phyloP scores from a whole-genome alignment of 2,329 filamentous ascomycete genomes.

The Graphiopsis chlorocephala region DNA sequence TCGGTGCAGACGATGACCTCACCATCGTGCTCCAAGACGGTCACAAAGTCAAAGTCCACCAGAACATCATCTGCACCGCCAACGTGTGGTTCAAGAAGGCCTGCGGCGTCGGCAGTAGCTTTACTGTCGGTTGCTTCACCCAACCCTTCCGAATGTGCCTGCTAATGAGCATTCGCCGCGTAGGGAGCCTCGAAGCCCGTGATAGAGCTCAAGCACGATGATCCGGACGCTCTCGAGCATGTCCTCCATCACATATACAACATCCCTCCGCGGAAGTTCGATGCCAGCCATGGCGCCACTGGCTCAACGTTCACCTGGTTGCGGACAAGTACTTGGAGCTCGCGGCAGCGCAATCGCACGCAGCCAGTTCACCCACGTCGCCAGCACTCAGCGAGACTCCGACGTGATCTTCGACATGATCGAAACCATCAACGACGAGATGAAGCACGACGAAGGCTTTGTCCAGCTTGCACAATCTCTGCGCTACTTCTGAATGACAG shows the following conservation, averaged over 20 bases:
- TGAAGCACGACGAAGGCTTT: background rate
- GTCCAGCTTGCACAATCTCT: background rate
- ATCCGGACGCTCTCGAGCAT: no score
- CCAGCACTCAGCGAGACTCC: background rate
- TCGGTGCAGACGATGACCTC: background rate
- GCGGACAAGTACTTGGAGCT: background rate
- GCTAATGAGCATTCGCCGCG: no score
- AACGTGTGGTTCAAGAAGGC: background rate
- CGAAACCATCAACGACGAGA: background rate
- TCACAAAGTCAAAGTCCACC: constrained; percentile 1
- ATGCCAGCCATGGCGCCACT: background rate
- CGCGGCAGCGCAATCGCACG: background rate
- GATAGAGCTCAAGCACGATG: no score
- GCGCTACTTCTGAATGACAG: background rate
- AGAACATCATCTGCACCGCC: background rate
- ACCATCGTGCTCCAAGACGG: background rate
- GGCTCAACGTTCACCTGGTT: background rate
- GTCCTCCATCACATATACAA: no score
- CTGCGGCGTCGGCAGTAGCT: background rate
- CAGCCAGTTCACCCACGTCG: background rate
- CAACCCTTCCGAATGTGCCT: no score
- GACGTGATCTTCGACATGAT: background rate
- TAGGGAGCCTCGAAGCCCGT: no score
- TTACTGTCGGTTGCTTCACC: background rate
- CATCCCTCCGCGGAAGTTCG: no score